A percentile compares a stretch with the other conserved stretches of the same genome.
Conservation (phyloP, 495 filamentous ascomycete genomes). For the Astrocystis sublimbata region DNA sequence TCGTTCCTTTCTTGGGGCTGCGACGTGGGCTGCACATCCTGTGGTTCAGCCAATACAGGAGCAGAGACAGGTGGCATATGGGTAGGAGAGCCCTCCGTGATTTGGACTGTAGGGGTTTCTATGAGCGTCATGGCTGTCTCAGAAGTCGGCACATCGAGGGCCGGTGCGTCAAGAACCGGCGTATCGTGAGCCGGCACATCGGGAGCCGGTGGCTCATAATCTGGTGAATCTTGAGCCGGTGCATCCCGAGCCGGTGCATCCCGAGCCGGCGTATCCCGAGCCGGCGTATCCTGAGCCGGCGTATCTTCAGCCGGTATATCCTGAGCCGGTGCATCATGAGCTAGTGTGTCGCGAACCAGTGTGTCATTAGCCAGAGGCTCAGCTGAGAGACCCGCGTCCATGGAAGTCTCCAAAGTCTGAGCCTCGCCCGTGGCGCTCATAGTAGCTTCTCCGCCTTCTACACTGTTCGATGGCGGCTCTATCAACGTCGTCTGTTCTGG, state of each 20-base stretch:
- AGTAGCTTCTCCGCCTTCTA: neutral
- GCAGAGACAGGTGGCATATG: neutral
- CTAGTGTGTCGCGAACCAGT: no score
- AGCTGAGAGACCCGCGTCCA: neutral
- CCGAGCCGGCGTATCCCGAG: no score
- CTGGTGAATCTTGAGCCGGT: no score
- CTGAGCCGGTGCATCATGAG: no score
- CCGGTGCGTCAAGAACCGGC: no score
- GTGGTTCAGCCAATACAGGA: neutral
- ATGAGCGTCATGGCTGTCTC: no score
- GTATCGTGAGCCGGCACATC: no score
- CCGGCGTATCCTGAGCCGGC: no score
- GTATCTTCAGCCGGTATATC: no score
- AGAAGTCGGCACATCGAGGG: no score
- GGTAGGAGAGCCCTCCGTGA: neutral
- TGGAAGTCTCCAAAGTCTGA: neutral
- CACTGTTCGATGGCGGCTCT: neutral
- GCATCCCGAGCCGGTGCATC: no score
- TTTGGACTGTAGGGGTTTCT: neutral
- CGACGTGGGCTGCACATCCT: neutral
- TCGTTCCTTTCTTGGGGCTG: slow-evolving; percentile 23
- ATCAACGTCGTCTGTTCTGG: neutral
- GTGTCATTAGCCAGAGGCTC: neutral
- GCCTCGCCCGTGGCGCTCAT: neutral
- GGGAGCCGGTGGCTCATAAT: no score